Conservation (phyloP, 768 basidiomycete species). For the Coprinopsis sp. region DNA sequence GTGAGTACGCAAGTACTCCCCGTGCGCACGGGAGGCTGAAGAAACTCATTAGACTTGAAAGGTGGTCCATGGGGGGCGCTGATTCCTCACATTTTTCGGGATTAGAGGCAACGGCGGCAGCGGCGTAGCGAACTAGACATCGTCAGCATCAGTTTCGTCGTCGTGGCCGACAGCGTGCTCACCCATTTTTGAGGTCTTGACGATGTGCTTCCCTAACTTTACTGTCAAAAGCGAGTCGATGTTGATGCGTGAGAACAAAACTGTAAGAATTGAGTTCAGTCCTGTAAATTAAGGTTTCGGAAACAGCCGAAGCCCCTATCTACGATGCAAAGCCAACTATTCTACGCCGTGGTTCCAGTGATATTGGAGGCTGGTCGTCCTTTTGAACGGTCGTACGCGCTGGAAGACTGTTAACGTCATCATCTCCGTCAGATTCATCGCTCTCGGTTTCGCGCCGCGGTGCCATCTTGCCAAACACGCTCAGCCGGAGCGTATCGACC, state of each 20-base stretch:
- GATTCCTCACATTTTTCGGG: constrained; percentile 85
- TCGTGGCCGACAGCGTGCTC: constrained; percentile 20
- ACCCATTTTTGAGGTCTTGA: constrained; percentile 68
- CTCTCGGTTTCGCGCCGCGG: constrained; percentile 54
- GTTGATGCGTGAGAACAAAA: too few relatives aligned
- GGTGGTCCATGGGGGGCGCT: not conserved
- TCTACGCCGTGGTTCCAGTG: constrained; percentile 51
- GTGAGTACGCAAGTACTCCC: constrained; percentile 97
- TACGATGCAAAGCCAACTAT: constrained; percentile 50
- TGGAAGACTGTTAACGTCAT: constrained; percentile 44
- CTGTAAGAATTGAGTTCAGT: too few relatives aligned
- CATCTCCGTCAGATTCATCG: constrained; percentile 49
- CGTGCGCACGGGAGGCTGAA: constrained; percentile 85
- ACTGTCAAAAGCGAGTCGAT: constrained; percentile 1
- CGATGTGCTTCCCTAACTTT: too few relatives aligned
- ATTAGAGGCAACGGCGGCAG: constrained; percentile 80
- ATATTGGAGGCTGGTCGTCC: constrained; percentile 51
- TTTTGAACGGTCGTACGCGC: constrained; percentile 30
- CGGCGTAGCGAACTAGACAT: constrained; percentile 83
- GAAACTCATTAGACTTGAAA: constrained; percentile 6
- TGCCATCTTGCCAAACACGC: constrained; percentile 55
- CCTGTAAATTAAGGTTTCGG: too few relatives aligned
- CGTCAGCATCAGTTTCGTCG: constrained; percentile 12
- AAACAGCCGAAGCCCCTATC: too few relatives aligned
- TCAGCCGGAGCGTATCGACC: constrained; percentile 46